Percentiles rank a stretch among this genome's conserved stretches.
Conservation (phyloP, 2,329 filamentous ascomycete genomes). For the Fusarium sublunatum region DNA sequence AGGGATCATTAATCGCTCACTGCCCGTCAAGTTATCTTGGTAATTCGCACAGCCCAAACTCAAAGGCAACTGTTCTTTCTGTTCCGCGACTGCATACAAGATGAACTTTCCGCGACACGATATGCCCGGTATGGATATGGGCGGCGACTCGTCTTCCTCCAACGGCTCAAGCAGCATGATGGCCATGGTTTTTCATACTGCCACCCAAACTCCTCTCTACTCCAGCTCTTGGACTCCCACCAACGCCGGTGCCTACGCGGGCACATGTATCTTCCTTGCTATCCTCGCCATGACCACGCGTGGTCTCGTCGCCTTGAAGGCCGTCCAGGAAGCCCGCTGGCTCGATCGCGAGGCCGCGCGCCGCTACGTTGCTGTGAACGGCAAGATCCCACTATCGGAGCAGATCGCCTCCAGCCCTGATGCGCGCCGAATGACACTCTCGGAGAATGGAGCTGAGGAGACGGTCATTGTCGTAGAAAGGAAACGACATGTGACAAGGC, state of each 20-base stretch:
- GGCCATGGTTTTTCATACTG: slow-evolving; percentile 71
- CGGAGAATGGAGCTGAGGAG: slow-evolving; percentile 83
- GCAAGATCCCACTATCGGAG: slow-evolving; percentile 69
- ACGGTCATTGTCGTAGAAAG: slow-evolving; percentile 78
- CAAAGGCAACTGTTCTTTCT: not conserved
- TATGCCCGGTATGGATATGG: slow-evolving; percentile 42
- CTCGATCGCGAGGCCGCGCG: slow-evolving; percentile 76
- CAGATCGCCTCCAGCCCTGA: slow-evolving; percentile 68
- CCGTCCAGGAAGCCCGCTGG: slow-evolving; percentile 72
- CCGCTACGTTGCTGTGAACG: slow-evolving; percentile 80
- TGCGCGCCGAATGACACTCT: slow-evolving; percentile 71
- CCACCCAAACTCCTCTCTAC: slow-evolving; percentile 62
- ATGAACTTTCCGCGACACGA: slow-evolving; percentile 45
- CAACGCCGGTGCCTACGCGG: slow-evolving; percentile 79
- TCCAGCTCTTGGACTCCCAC: slow-evolving; percentile 79
- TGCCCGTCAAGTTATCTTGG: not conserved
- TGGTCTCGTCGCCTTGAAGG: slow-evolving; percentile 76
- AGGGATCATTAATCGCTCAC: not conserved
- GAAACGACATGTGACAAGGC: slow-evolving; percentile 63
- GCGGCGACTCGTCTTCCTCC: slow-evolving; percentile 30
- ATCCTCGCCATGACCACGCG: slow-evolving; percentile 77
- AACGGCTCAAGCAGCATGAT: slow-evolving; percentile 48
- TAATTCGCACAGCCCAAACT: no score
- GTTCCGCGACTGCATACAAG: not conserved
- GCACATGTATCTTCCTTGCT: slow-evolving; percentile 91